Base-by-base conservation (phyloP, 2,329 filamentous ascomycete genomes). In the Sporothrix inflata region DNA sequence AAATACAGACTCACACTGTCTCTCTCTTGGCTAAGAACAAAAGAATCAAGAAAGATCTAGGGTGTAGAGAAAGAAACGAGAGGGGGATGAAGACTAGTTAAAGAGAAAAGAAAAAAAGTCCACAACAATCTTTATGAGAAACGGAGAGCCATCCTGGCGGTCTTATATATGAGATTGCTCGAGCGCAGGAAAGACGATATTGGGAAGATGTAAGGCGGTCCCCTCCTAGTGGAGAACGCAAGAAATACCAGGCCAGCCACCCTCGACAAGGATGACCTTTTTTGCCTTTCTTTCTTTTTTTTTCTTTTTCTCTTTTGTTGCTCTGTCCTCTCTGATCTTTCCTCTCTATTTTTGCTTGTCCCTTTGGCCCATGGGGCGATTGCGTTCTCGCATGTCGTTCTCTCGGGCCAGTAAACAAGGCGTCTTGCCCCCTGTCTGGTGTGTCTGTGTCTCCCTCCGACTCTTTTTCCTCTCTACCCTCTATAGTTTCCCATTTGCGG, bases 171-270 rank as follows among this genome's bases (percentile, higher is more conserved):
- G 38, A 66, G 61, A 71, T 66, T 60, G 55, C 71, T 72, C 67
- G 71, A 67, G 42, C 14, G 40, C 27, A 24, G 57, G 65, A n/a
- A 67, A 57, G 49, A 30, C 49, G n/a, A 67, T 49, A 67, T 60
- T 67, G n/a, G 38, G 12, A 30, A 66, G 49, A 47, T 30, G 40
- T 45, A 24, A 51, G 40, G 60, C 60, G 21, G 38, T 42, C 19
- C 21, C 47, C 8, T 47, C 42, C 34, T 38, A 27, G 69, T 69
- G 42, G 65, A 72, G 71, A 55, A 40, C 19, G 4, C 42, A 69
- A 74, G 71, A 76, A 75, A 75, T 75, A 76, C 76, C 75, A 73
- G 72, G 74, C 70, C 75, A 78, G 74, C 75, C 76, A 74, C 68
- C 68, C 47, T 70, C 24, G 45, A 66, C 40, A 63, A 63, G 57